Base-by-base conservation (phyloP, 169 alveolate genomes). In the Plasmodium inui region DNA sequence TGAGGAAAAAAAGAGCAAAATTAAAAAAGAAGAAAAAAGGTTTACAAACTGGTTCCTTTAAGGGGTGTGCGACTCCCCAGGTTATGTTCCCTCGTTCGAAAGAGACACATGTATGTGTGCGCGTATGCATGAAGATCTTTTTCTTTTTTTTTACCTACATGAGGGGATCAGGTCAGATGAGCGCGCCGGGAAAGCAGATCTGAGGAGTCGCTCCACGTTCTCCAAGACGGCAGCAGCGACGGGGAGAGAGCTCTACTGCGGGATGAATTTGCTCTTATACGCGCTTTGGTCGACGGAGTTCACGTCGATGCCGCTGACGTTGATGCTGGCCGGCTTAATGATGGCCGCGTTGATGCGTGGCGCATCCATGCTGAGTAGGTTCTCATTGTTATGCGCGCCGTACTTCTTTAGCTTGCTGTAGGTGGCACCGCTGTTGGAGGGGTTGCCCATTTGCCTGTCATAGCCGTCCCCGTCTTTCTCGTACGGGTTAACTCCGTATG, bases 371-470 rank as follows among this genome's bases (percentile, higher is more conserved):
- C 17, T 81, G 28, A 14, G 78, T 17, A 17, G 72, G 44, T 85
- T 85, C 34, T 85, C 71, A 50, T 53, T 32, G 46, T 76, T 53
- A 17, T 41, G 67, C 44, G 46, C 10, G 44, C 50, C 39, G 67
- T 74, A 76, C 28, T 74, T 86, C 67, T 86, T 74, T 37, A 86
- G 70, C 81, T 86, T 86, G 10, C 72, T 55, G 50, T 86, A 86
- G 71, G 57, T 86, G 7, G 46, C n/a, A 28, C 39, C 57, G 55
- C 37, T 44, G 57, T 17, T 44, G 30, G 79, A 6, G 26, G 46
- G 6, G 37, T 74, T 76, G 30, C 17, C 70, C 67, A 50, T 41
- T 74, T 74, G 19, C 32, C 28, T 53, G 37, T 85, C 79, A 44
- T 85, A 53, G 41, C 70, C 80, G 41, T 26, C 22, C 7, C 3